Percentiles rank a stretch among this genome's conserved stretches.
Evolutionary conservation across 257 asterid species (phyloP).

Genomic region (Verbena officinalis): DNA sequence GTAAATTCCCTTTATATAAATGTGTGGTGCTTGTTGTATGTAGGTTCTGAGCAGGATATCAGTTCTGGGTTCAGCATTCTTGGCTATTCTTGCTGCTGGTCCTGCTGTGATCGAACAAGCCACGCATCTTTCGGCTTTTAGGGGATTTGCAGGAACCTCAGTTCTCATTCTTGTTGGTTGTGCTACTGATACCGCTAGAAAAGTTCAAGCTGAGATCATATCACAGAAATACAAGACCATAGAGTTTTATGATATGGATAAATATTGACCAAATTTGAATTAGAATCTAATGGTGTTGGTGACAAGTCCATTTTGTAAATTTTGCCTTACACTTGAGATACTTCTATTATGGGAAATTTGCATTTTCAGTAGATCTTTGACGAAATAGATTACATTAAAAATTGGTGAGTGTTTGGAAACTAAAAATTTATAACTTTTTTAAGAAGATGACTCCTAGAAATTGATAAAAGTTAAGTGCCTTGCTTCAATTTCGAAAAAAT

Average conservation of each 20-base stretch:
- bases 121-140: constrained; percentile 90
- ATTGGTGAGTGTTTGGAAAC: too few species aligned
- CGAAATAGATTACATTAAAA: too few species aligned
- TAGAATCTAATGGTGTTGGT: neutral
- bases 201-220: constrained; percentile 91
- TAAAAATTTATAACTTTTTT: too few species aligned
- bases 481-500: too few species aligned
- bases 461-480: too few species aligned
- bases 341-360: neutral
- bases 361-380: too few species aligned
- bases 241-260: constrained; percentile 74
- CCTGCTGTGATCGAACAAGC: constrained; percentile 95
- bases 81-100: constrained; percentile 90
- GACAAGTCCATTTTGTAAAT: constrained; percentile 27
- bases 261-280: constrained; percentile 40
- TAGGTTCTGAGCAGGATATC: constrained; percentile 95
- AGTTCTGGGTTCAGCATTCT: constrained; percentile 83
- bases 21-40: constrained; percentile 6
- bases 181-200: constrained; percentile 96
- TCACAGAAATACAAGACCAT: constrained; percentile 94
- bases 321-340: neutral
- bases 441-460: too few species aligned
- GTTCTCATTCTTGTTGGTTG: constrained; percentile 96
- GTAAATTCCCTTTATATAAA: neutral
- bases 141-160: constrained; percentile 95